phyloP scores from a whole-genome alignment of 768 basidiomycete species.

The Filobasidium wieringae region DNA sequence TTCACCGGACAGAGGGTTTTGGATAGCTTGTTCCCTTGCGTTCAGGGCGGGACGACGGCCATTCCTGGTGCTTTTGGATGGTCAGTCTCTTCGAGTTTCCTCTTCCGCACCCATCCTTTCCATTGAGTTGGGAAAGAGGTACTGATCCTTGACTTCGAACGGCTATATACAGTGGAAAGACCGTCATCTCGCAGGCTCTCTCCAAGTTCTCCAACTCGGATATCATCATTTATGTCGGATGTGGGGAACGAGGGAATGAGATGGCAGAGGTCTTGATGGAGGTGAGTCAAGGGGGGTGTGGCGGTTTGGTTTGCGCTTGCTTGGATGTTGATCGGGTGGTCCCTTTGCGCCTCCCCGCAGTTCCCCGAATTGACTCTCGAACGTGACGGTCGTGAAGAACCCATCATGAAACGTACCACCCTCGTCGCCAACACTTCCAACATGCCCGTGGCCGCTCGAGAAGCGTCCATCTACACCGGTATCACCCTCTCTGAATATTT shows the following conservation, averaged over 20 bases:
- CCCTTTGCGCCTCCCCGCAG: slow-evolving; percentile 45
- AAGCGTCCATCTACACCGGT: slow-evolving; percentile 98
- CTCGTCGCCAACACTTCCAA: slow-evolving; percentile 99
- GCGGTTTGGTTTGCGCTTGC: too few relatives aligned
- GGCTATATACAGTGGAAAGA: slow-evolving; percentile 42
- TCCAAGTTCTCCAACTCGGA: slow-evolving; percentile 99
- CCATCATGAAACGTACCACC: slow-evolving; percentile 99
- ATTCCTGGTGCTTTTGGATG: slow-evolving; percentile 99
- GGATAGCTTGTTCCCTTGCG: slow-evolving; percentile 90
- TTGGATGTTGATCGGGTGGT: too few relatives aligned
- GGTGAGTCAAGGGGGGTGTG: slow-evolving; percentile 40
- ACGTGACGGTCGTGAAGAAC: slow-evolving; percentile 77
- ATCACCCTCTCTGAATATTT: slow-evolving; percentile 99
- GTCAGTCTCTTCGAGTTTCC: slow-evolving; percentile 20
- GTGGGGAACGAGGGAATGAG: slow-evolving; percentile 64
- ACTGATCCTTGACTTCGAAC: too few relatives aligned
- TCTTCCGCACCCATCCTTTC: neutral
- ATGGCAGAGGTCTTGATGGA: slow-evolving; percentile 95
- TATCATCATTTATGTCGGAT: slow-evolving; percentile 97
- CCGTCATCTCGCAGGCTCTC: slow-evolving; percentile 58
- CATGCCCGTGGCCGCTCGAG: slow-evolving; percentile 99
- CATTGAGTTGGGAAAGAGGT: neutral
- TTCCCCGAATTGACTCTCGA: slow-evolving; percentile 87
- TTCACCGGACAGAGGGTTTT: slow-evolving; percentile 93
- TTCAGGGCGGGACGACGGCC: slow-evolving; percentile 39